These are phyloP conservation scores for Diatrype stigma DNA, from an alignment of 2,329 filamentous ascomycete genomes.

Conservation along the genomic window DNA sequence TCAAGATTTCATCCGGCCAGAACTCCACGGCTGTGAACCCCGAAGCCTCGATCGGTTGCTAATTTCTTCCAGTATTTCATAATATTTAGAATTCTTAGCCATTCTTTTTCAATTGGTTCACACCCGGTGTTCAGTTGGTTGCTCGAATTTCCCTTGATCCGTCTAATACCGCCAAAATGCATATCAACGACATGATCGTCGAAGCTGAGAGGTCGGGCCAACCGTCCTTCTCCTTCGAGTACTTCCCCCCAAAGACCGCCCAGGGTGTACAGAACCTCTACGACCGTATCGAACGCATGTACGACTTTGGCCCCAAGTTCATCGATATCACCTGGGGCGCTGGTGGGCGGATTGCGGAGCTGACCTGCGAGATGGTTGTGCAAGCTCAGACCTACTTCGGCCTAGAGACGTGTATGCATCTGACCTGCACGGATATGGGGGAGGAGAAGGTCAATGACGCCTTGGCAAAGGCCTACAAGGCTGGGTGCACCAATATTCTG, in stretches of 20 bases:
- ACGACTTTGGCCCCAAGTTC: constrained; percentile 87
- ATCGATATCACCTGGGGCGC: constrained; percentile 99
- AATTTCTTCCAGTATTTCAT: neutral
- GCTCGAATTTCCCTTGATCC: neutral
- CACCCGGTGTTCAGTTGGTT: neutral
- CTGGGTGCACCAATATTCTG: constrained; percentile 95
- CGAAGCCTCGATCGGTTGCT: neutral
- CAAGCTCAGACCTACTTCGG: constrained; percentile 94
- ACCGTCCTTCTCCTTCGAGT: constrained; percentile 97
- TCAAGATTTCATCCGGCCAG: no score
- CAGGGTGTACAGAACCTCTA: constrained; percentile 99
- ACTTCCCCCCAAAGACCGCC: constrained; percentile 96
- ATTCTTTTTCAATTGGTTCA: neutral
- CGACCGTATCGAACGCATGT: constrained; percentile 99
- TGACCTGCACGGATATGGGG: constrained; percentile 98
- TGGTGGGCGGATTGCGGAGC: constrained; percentile 81
- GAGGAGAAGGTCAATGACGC: constrained; percentile 86
- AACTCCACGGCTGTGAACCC: no score
- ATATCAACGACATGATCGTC: constrained; percentile 87
- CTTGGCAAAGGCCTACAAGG: constrained; percentile 81
- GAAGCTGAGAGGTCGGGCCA: constrained; percentile 74
- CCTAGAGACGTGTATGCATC: constrained; percentile 97
- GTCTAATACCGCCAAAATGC: constrained; percentile 59
- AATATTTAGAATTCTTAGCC: neutral
- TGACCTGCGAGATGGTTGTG: constrained; percentile 96